Conservation (phyloP, 1,139 yeast genomes). For the Trichomonascaceae sp. region DNA sequence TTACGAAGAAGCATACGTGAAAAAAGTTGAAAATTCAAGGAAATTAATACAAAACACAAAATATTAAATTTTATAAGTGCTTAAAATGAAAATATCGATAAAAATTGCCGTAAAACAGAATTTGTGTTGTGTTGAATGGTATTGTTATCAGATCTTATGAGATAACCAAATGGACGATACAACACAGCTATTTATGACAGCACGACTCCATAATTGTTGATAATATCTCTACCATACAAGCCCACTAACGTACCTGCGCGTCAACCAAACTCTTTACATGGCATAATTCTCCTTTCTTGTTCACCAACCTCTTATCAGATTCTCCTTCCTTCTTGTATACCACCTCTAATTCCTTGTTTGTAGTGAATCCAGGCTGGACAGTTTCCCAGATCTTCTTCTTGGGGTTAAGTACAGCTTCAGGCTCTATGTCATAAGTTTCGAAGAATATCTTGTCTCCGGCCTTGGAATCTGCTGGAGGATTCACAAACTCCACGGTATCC, state of each 20-base stretch:
- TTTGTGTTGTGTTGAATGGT: background rate
- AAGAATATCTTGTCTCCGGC: conserved; percentile 97
- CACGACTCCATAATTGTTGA: no score
- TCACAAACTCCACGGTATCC: conserved; percentile 75
- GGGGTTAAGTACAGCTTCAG: conserved; percentile 92
- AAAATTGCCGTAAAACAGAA: background rate
- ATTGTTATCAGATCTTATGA: background rate
- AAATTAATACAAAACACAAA: background rate
- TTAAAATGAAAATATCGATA: no score
- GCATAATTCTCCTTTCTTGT: conserved; percentile 68
- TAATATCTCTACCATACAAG: background rate
- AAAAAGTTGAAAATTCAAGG: background rate
- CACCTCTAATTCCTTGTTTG: conserved; percentile 70
- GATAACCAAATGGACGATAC: no score
- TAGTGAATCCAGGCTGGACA: conserved; percentile 83
- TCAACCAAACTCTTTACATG: conserved; percentile 59
- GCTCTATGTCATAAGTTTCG: conserved; percentile 73
- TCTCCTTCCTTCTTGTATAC: conserved; percentile 79
- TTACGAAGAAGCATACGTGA: background rate
- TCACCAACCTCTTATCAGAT: conserved; percentile 69
- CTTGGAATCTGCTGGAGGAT: conserved; percentile 90
- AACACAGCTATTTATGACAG: no score
- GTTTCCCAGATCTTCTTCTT: conserved; percentile 98
- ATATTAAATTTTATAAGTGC: no score
- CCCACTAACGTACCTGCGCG: conserved; percentile 65